A percentile compares a stretch with the other conserved stretches of the same genome.
These are phyloP conservation scores for Ceratobasidium sp. DNA, from an alignment of 1,284 basidiomycete species.

Conservation along the genomic window DNA sequence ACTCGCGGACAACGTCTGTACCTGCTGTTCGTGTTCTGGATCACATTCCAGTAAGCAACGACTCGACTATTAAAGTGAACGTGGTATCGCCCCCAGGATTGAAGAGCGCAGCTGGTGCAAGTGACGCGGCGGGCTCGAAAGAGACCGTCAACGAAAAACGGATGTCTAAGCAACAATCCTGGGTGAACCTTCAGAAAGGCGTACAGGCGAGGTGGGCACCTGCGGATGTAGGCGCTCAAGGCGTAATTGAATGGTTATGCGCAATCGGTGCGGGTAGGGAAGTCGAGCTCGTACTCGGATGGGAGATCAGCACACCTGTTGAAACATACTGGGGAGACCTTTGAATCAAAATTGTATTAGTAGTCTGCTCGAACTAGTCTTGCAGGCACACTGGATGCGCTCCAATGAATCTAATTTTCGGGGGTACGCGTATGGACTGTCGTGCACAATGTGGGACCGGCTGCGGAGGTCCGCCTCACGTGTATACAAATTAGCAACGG, in stretches of 20 bases:
- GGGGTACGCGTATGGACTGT: too few species aligned
- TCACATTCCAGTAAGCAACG: constrained; percentile 44
- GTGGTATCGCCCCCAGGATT: constrained; percentile 41
- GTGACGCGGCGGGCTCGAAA: background rate
- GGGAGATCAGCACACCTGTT: constrained; percentile 43
- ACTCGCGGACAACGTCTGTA: constrained; percentile 41
- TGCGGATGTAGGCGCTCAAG: constrained; percentile 38
- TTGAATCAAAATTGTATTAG: too few species aligned
- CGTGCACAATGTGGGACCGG: too few species aligned
- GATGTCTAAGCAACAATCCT: constrained; percentile 4
- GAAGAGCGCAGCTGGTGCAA: constrained; percentile 4
- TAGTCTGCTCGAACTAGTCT: background rate
- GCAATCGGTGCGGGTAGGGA: constrained; percentile 20
- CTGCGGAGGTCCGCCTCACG: too few species aligned
- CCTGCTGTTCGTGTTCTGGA: constrained; percentile 42
- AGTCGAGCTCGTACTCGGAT: constrained; percentile 40
- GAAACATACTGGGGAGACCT: constrained; percentile 39
- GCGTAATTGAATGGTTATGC: constrained; percentile 44
- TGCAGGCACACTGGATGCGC: too few species aligned
- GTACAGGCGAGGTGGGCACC: constrained; percentile 37
- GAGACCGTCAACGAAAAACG: background rate
- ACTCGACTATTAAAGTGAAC: constrained; percentile 43
- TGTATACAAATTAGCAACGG: too few species aligned
- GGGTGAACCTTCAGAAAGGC: constrained; percentile 27
- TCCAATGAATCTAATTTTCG: too few species aligned